Evolutionary conservation across 345 rosid species (phyloP).

Genomic region (Rhodomyrtus tomentosa): DNA sequence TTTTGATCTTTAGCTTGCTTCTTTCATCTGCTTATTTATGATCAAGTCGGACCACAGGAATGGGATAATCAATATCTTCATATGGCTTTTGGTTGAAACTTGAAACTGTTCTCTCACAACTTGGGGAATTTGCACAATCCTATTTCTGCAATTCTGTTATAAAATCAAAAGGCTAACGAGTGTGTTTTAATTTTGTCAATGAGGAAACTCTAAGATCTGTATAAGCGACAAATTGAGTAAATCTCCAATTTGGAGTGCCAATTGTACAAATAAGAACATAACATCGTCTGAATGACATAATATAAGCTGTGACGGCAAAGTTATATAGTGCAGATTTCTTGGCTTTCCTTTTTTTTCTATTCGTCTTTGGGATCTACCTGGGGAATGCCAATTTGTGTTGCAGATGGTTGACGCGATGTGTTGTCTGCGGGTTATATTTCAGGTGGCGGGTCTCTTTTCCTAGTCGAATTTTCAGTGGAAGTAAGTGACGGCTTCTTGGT

Average conservation of each 20-base stretch:
- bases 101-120: not conserved
- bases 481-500: slow-evolving; percentile 57
- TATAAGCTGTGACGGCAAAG: not conserved
- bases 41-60: not conserved
- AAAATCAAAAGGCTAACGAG: not conserved
- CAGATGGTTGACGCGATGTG: not conserved
- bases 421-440: not conserved
- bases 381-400: not conserved
- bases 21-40: not conserved
- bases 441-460: slow-evolving; percentile 50
- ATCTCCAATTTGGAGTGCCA: not conserved
- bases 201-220: not conserved
- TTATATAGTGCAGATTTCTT: not conserved
- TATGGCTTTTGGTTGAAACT: not conserved
- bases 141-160: not conserved
- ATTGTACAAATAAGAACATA: not conserved
- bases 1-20: slow-evolving; percentile 5
- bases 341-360: not conserved
- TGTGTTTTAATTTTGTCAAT: not conserved
- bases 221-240: not conserved
- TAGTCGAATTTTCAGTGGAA: slow-evolving; percentile 61
- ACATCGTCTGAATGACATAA: not conserved
- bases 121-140: not conserved
- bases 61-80: not conserved
- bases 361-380: not conserved